phyloP scores from a whole-genome alignment of 169 alveolate species.

The Plasmodium inui region DNA sequence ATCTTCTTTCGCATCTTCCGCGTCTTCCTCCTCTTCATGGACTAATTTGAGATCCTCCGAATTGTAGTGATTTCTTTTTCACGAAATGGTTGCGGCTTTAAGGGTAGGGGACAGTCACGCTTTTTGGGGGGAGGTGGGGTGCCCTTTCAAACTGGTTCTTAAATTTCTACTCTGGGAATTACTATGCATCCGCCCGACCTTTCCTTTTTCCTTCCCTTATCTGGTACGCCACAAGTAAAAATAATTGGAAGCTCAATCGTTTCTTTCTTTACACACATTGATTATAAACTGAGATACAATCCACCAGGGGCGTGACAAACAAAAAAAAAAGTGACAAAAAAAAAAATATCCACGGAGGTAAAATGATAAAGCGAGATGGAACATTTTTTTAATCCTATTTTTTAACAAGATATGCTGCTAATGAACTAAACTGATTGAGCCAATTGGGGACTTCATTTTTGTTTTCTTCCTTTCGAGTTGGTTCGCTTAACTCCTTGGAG shows the following conservation, averaged over 20 bases:
- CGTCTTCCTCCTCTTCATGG: background rate
- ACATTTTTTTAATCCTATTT: constrained; percentile 3
- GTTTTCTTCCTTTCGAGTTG: constrained; percentile 19
- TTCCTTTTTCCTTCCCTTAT: constrained; percentile 1
- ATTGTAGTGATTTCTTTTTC: background rate
- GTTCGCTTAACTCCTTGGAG: constrained; percentile 10
- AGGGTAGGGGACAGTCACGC: background rate
- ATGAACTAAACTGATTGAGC: constrained; percentile 72
- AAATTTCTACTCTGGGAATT: background rate
- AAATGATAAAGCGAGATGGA: background rate
- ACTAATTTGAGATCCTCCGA: background rate
- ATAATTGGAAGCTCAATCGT: background rate
- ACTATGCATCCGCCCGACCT: background rate
- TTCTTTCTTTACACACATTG: background rate
- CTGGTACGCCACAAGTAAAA: background rate
- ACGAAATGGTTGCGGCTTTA: background rate
- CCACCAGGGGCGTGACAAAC: background rate
- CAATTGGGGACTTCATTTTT: constrained; percentile 68
- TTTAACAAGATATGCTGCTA: constrained; percentile 75
- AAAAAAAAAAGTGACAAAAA: background rate
- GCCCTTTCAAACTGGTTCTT: background rate
- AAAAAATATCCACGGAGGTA: background rate
- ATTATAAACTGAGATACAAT: background rate
- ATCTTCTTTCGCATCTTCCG: background rate
- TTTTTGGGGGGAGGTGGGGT: background rate